A percentile compares a stretch with the other conserved stretches of the same genome.
Conservation (phyloP, 805 yeast genomes). For the Saturnispora silvae region DNA sequence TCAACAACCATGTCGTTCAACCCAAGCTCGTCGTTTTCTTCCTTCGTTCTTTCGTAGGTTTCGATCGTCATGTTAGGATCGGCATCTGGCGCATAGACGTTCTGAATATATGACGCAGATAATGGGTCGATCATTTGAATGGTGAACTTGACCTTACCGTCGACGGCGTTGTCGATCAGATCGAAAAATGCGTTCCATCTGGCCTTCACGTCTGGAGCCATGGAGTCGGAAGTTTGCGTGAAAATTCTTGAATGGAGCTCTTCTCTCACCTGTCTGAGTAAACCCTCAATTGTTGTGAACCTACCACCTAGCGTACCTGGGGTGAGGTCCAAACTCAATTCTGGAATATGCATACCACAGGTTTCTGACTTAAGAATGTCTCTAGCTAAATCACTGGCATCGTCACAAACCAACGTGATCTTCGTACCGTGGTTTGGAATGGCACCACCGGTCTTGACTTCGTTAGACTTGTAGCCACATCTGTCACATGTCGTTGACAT, state of each 20-base stretch:
- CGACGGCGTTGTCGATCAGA: slow-evolving; percentile 64
- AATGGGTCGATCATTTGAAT: slow-evolving; percentile 87
- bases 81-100: slow-evolving; percentile 96
- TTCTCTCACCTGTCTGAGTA: slow-evolving; percentile 77
- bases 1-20: slow-evolving; percentile 37
- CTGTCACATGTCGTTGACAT: slow-evolving; percentile 90
- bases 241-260: slow-evolving; percentile 81
- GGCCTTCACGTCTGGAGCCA: slow-evolving; percentile 66
- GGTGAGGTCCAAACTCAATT: slow-evolving; percentile 77
- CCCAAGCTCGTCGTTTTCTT: slow-evolving; percentile 90
- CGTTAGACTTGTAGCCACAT: slow-evolving; percentile 95
- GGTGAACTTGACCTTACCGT: slow-evolving; percentile 76
- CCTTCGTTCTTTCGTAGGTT: slow-evolving; percentile 79
- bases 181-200: slow-evolving; percentile 79
- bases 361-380: slow-evolving; percentile 93
- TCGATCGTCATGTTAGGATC: slow-evolving; percentile 93
- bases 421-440: slow-evolving; percentile 78
- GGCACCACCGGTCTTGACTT: slow-evolving; percentile 97
- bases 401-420: slow-evolving; percentile 65
- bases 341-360: slow-evolving; percentile 79
- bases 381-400: slow-evolving; percentile 86
- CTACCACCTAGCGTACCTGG: slow-evolving; percentile 98
- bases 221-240: slow-evolving; percentile 79
- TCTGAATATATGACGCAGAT: slow-evolving; percentile 91
- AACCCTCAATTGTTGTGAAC: slow-evolving; percentile 94